A percentile compares a stretch with the other conserved stretches of the same genome.
These are phyloP conservation scores for Hypoxylon sp. DNA, from an alignment of 2,329 filamentous ascomycete genomes.

Conservation along the genomic window DNA sequence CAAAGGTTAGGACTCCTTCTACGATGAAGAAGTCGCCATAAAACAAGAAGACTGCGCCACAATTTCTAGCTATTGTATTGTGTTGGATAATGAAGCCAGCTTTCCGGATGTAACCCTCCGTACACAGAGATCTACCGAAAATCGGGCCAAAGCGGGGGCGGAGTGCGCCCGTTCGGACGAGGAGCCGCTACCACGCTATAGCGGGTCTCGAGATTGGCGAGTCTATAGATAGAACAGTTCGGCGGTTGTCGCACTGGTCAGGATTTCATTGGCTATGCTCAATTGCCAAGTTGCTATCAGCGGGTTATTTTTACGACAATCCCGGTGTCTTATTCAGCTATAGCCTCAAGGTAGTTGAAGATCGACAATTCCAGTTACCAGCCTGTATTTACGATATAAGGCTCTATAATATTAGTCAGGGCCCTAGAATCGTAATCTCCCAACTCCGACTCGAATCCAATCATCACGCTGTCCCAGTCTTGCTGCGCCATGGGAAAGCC, in stretches of 20 bases:
- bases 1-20: background rate
- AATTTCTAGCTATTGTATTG: background rate
- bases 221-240: constrained; percentile 2
- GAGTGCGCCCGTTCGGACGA: background rate
- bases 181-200: background rate
- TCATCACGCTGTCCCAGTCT: constrained; percentile 49
- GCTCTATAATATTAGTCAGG: constrained; percentile 47
- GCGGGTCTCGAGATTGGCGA: background rate
- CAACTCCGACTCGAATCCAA: constrained; percentile 45
- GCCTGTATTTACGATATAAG: constrained; percentile 44
- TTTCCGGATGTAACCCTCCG: background rate
- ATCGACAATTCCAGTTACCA: constrained; percentile 34
- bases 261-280: background rate
- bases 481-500: constrained; percentile 47
- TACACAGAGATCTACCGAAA: constrained; percentile 8
- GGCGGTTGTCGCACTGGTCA: background rate
- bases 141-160: constrained; percentile 2
- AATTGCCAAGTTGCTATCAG: background rate
- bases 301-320: background rate
- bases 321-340: background rate
- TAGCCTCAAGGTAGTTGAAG: background rate
- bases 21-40: background rate
- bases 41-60: background rate
- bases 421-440: constrained; percentile 44
- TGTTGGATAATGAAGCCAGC: background rate